Percentiles rank a stretch among this genome's conserved stretches.
These are phyloP conservation scores for Trifolium dubium DNA, from an alignment of 306 rosid genomes.

Conservation along the genomic window DNA sequence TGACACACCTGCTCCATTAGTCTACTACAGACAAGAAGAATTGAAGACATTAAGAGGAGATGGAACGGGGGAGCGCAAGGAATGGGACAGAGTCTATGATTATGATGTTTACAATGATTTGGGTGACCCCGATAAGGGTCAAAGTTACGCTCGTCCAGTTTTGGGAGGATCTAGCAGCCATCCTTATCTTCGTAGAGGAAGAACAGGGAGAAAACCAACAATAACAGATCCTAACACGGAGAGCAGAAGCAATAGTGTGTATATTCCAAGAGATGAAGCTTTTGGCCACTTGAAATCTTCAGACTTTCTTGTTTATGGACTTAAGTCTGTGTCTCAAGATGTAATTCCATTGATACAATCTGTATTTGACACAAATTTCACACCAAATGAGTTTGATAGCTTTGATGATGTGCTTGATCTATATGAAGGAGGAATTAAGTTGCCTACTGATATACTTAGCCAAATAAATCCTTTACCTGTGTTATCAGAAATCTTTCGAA, in stretches of 20 bases:
- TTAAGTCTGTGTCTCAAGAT: constrained; percentile 55
- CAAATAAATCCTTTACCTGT: constrained; percentile 51
- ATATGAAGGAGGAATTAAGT: constrained; percentile 63
- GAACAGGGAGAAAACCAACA: constrained; percentile 68
- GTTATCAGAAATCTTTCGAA: constrained; percentile 42
- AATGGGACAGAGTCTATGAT: constrained; percentile 74
- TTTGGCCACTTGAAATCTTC: constrained; percentile 66
- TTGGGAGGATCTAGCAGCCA: constrained; percentile 64
- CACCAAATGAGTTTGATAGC: constrained; percentile 55
- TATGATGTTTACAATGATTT: constrained; percentile 73
- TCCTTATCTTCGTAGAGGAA: constrained; percentile 85
- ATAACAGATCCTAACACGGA: constrained; percentile 55
- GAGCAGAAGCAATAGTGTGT: constrained; percentile 42
- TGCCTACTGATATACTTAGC: constrained; percentile 48
- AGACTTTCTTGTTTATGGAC: constrained; percentile 56
- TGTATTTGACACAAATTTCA: constrained; percentile 29
- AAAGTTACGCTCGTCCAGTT: constrained; percentile 42
- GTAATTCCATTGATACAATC: constrained; percentile 46
- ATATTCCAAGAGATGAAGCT: constrained; percentile 74
- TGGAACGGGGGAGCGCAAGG: constrained; percentile 62
- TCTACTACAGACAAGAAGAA: constrained; percentile 51
- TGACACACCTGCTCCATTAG: constrained; percentile 61
- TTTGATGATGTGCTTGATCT: constrained; percentile 60
- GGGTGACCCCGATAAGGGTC: constrained; percentile 49
- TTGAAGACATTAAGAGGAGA: constrained; percentile 57